phyloP scores from a whole-genome alignment of 352 stramenopile genomes.

The Phytophthora tubulina region DNA sequence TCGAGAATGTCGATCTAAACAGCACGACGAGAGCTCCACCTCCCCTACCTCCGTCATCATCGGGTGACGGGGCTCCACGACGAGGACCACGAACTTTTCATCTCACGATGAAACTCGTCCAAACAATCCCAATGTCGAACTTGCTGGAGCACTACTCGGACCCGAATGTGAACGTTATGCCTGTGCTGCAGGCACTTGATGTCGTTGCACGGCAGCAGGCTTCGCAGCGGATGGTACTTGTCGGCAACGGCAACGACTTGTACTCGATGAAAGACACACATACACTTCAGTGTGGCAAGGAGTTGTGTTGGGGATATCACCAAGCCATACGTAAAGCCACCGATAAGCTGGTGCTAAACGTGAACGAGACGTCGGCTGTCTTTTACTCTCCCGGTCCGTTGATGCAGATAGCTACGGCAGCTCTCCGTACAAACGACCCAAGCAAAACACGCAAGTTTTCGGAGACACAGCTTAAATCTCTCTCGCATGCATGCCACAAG shows the following conservation, averaged over 20 bases:
- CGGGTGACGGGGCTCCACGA: slow-evolving; percentile 46
- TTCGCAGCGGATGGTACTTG: slow-evolving; percentile 50
- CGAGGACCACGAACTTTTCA: no score
- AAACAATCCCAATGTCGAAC: slow-evolving; percentile 48
- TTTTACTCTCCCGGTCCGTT: slow-evolving; percentile 57
- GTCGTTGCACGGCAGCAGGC: slow-evolving; percentile 54
- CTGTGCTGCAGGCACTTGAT: slow-evolving; percentile 62
- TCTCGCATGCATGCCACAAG: slow-evolving; percentile 37
- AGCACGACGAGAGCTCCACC: neutral
- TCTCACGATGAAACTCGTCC: no score
- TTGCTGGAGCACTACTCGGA: slow-evolving; percentile 50
- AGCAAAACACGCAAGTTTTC: slow-evolving; percentile 35
- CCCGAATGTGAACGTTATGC: slow-evolving; percentile 54
- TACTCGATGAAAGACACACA: slow-evolving; percentile 55
- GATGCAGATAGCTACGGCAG: slow-evolving; percentile 48
- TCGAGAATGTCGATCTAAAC: neutral
- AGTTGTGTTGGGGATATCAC: slow-evolving; percentile 72
- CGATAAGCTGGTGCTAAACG: slow-evolving; percentile 59
- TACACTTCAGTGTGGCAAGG: slow-evolving; percentile 56
- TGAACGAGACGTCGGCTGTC: slow-evolving; percentile 62
- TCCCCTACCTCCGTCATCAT: neutral
- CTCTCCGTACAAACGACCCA: slow-evolving; percentile 29
- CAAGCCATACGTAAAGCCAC: slow-evolving; percentile 59
- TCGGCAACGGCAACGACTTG: slow-evolving; percentile 64
- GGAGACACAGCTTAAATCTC: no score